Conservation (phyloP, 306 rosid genomes). For the Lablab purpureus region DNA sequence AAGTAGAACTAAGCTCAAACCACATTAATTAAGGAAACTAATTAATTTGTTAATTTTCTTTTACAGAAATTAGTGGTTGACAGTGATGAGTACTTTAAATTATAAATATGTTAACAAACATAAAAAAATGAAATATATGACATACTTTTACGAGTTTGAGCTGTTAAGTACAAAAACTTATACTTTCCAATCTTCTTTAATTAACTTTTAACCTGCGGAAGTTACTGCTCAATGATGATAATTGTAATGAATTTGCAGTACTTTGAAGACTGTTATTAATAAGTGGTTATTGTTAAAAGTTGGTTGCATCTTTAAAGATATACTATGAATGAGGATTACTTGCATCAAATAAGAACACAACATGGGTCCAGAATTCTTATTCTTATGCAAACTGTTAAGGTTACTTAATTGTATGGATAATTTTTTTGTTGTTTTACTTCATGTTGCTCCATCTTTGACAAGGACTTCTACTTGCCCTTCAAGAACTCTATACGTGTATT, state of each 20-base stretch:
- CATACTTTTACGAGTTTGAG: slow-evolving; percentile 31
- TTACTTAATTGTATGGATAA: slow-evolving; percentile 40
- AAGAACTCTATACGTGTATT: slow-evolving; percentile 53
- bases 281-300: slow-evolving; percentile 24
- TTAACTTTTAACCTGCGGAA: slow-evolving; percentile 19
- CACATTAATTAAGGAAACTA: too few relatives aligned
- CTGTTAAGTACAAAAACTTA: slow-evolving; percentile 31
- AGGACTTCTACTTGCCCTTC: slow-evolving; percentile 49
- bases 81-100: too few relatives aligned
- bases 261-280: slow-evolving; percentile 32
- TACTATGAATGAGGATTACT: slow-evolving; percentile 33
- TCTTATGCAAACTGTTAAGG: slow-evolving; percentile 9
- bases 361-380: slow-evolving; percentile 8
- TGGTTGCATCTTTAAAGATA: slow-evolving; percentile 24
- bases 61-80: too few relatives aligned
- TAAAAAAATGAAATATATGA: slow-evolving; percentile 44
- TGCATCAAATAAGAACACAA: slow-evolving; percentile 18
- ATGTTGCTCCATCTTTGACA: slow-evolving; percentile 42
- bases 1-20: too few relatives aligned
- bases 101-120: too few relatives aligned
- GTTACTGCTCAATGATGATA: slow-evolving; percentile 29
- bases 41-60: too few relatives aligned
- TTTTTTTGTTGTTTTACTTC: slow-evolving; percentile 25
- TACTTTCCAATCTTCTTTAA: slow-evolving; percentile 17
- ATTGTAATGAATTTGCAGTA: slow-evolving; percentile 22